Base-by-base conservation (phyloP, 352 stramenopile genomes). In the Phytophthora crassamura region DNA sequence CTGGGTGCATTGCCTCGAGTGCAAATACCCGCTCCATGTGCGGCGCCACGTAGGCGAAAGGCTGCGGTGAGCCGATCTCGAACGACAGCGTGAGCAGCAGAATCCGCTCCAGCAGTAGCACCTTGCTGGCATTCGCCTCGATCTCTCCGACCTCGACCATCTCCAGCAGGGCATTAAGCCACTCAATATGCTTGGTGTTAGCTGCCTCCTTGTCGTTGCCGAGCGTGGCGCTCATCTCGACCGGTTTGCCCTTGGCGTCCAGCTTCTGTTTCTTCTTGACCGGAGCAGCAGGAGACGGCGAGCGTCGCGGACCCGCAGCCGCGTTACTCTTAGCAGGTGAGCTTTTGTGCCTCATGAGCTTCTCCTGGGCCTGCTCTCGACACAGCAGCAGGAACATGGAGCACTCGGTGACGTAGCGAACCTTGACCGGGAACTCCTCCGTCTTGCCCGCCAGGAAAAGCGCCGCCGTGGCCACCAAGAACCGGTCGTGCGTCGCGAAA, bases 371-470 rank as follows among this genome's bases (percentile, higher is more conserved):
- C 28, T 84, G 62, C n/a, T 74, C 53, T 28, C 57, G 67, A 59
- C 78, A 86, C 25, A 85, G 18, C 35, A 92, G 57, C 32, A 94
- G 45, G 43, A 78, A 92, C 62, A 94, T 77, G 42, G 77, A 78
- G 59, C 75, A 88, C 67, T 94, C 86, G 43, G 86, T 92, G 49
- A 94, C 65, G 46, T 88, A 77, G 6, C 83, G 86, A 42, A 93
- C 74, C 59, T 94, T 92, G 49, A 94, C 81, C 2, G 81, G 72
- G 62, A 91, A 92, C 35, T 94, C 86, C 64, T 92, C 86, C 16
- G 70, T 77, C 71, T 94, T 94, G 42, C 75, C 77, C 0, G 82
- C 83, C 15, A 94, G 73, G 41, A 93, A 94, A n/a, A 94, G 66
- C 49, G 82, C 82, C 0, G 84, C 82, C 1, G 86, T 90, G 9